Percentiles rank a stretch among this genome's conserved stretches.
Evolutionary conservation across 495 filamentous ascomycete species (phyloP).

Genomic region (Extremus antarcticus): DNA sequence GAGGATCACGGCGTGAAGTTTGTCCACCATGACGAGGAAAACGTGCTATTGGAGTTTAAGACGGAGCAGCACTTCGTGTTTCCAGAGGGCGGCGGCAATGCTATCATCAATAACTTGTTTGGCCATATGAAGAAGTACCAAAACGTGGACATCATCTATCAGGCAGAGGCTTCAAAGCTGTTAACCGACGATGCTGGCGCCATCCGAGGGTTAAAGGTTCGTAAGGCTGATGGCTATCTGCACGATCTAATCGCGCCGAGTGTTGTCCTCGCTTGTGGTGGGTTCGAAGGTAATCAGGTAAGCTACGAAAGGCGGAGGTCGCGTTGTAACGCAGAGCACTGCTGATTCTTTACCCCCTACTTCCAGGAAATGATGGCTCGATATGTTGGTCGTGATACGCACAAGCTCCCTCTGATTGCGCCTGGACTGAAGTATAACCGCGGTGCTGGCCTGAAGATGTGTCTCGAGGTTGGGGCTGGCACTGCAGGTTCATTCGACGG

Average conservation of each 20-base stretch:
- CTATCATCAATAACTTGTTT: conserved; percentile 16
- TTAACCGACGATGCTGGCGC: conserved; percentile 15
- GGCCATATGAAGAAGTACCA: conserved; percentile 14
- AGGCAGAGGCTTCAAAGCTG: conserved; percentile 16
- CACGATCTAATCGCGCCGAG: conserved; percentile 16
- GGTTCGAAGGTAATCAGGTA: conserved; percentile 24
- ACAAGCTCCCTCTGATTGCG: conserved; percentile 21
- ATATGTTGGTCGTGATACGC: conserved; percentile 19
- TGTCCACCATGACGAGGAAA: conserved; percentile 21
- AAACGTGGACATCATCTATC: conserved; percentile 13
- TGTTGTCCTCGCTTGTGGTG: conserved; percentile 20
- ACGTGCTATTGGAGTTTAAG: conserved; percentile 22
- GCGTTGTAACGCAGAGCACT: no score
- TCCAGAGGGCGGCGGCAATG: conserved; percentile 21
- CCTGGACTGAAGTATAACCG: conserved; percentile 21
- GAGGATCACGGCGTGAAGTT: conserved; percentile 20
- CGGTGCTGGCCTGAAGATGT: conserved; percentile 20
- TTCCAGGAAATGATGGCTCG: conserved; percentile 21
- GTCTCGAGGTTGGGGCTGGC: conserved; percentile 20
- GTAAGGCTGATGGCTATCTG: conserved; percentile 18
- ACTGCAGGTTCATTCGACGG: conserved; percentile 21
- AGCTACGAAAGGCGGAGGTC: no score
- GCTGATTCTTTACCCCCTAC: no score
- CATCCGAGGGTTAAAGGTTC: conserved; percentile 17
- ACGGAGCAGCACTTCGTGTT: conserved; percentile 17